These are phyloP conservation scores for Mycena olivaceomarginata DNA, from an alignment of 768 basidiomycete species.

Conservation along the genomic window DNA sequence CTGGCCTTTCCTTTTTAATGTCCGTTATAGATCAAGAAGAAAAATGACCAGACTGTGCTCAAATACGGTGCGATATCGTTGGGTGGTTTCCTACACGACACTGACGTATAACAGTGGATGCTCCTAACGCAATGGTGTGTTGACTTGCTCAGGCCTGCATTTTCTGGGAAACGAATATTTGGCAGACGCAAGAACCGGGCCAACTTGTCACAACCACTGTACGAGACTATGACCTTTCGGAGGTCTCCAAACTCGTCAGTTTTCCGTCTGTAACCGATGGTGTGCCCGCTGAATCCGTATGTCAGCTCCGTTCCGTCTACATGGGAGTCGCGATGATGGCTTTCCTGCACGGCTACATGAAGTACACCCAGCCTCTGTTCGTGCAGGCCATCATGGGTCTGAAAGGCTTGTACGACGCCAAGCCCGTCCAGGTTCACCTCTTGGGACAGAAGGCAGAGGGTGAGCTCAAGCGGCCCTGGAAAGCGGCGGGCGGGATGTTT, in stretches of 20 bases:
- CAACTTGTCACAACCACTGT: constrained; percentile 93
- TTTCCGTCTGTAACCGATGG: neutral
- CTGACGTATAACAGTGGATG: constrained; percentile 74
- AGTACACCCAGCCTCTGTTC: constrained; percentile 97
- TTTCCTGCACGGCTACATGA: constrained; percentile 95
- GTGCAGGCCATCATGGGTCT: constrained; percentile 97
- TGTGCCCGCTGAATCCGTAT: neutral
- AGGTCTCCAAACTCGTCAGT: constrained; percentile 87
- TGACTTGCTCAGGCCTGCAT: neutral
- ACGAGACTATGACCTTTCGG: constrained; percentile 93
- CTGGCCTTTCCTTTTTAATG: constrained; percentile 5
- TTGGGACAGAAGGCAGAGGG: constrained; percentile 88
- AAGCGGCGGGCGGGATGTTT: constrained; percentile 80
- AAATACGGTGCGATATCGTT: constrained; percentile 86
- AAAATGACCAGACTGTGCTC: constrained; percentile 96
- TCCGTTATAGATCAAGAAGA: constrained; percentile 84
- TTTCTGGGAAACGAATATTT: constrained; percentile 22
- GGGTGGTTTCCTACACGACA: neutral
- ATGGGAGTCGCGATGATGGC: constrained; percentile 91
- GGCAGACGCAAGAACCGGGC: constrained; percentile 78
- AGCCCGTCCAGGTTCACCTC: constrained; percentile 88
- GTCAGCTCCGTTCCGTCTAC: constrained; percentile 80
- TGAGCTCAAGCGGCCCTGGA: constrained; percentile 94
- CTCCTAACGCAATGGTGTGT: constrained; percentile 84
- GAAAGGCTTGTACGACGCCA: constrained; percentile 92